Evolutionary conservation across 1,284 basidiomycete species (phyloP).

Genomic region (Neonothopanus nambi): DNA sequence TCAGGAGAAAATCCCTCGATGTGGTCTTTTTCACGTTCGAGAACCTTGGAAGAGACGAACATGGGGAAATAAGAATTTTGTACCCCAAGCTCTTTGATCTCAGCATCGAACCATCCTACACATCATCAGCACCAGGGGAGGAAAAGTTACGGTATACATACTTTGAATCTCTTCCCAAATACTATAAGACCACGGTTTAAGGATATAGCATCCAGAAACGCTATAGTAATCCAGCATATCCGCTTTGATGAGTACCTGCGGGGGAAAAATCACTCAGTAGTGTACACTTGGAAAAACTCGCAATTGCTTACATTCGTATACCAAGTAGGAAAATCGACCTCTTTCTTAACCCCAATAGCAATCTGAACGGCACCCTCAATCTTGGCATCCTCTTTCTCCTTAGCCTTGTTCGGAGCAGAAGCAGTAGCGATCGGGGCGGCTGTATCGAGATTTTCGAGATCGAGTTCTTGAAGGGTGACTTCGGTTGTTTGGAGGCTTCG

Average conservation of each 20-base stretch:
- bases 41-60: slow-evolving; percentile 92
- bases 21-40: slow-evolving; percentile 98
- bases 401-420: slow-evolving; percentile 40
- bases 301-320: slow-evolving; percentile 78
- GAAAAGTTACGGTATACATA: slow-evolving; percentile 32
- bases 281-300: background rate
- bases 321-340: slow-evolving; percentile 92
- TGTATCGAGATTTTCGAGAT: slow-evolving; percentile 68
- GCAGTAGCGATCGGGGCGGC: slow-evolving; percentile 38
- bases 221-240: slow-evolving; percentile 99
- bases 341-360: slow-evolving; percentile 93
- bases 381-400: slow-evolving; percentile 75
- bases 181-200: slow-evolving; percentile 96
- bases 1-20: slow-evolving; percentile 99
- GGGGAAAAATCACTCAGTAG: slow-evolving; percentile 10
- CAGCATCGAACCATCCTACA: slow-evolving; percentile 85
- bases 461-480: slow-evolving; percentile 67
- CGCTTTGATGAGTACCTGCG: slow-evolving; percentile 97
- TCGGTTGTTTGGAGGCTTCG: slow-evolving; percentile 66
- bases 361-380: slow-evolving; percentile 89
- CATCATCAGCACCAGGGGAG: slow-evolving; percentile 6
- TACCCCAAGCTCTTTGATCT: slow-evolving; percentile 94
- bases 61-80: slow-evolving; percentile 99
- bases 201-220: slow-evolving; percentile 98
- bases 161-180: slow-evolving; percentile 98